Evolutionary conservation across 169 alveolate species (phyloP), one percentile per base, ranked within the genome.

Genomic region (Plasmodium chabaudi): DNA sequence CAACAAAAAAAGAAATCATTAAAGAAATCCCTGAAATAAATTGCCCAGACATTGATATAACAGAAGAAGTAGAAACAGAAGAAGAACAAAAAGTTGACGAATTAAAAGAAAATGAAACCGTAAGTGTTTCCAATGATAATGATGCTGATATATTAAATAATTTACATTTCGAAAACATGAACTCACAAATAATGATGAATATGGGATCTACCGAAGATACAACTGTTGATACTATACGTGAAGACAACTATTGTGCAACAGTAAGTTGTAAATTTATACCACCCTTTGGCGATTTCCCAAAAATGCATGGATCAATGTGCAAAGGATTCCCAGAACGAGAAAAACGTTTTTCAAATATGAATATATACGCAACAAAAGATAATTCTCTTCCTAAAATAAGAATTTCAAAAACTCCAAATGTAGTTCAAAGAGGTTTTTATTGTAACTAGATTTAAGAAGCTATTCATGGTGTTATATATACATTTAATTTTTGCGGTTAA

Each of bases 1-100:
- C 96, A 39, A 86, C 88, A 44, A 92, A 87, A 89, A 93, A 87
- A 69, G 90, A 73, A 46, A 94, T 77, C 7, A 59, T 77, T 51
- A 92, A 87, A 68, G 92, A 92, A 86, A 92, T 79, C n/a, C 94
- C 94, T 19, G 94, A 92, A 75, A 87, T 90, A 68, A 87, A 73
- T 55, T 77, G 73, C 39, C 94, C 93, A 10, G 42, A 67, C 23
- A 39, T 69, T 56, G 90, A 69, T 70, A 79, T 82, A 34, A 74
- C 46, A 44, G 53, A 87, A 60, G 72, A 91, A 88, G 92, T 86
- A 15, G 93, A 92, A 74, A 56, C 57, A 21, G 88, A 90, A 53
- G 94, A 79, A 46, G 75, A 89, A 87, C 49, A 49, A 59, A 47
- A 47, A 13, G 51, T 60, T 12, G 47, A 57, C 10, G 91, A 86